Conservation (phyloP, 2,329 filamentous ascomycete genomes). For the Decorospora gaudefroyi region DNA sequence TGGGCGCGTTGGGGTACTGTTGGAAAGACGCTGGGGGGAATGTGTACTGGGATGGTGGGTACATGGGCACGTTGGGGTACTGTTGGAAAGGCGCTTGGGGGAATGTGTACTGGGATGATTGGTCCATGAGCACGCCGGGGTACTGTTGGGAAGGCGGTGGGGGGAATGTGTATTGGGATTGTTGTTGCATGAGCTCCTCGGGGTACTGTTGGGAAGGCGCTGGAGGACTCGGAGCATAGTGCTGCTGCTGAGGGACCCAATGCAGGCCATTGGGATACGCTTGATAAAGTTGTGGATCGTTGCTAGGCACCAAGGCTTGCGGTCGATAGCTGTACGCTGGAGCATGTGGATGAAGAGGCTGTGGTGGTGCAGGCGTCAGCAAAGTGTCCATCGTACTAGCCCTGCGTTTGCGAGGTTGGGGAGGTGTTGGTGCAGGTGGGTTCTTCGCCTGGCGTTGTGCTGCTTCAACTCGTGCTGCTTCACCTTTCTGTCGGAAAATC, state of each 20-base stretch:
- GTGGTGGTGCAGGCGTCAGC: background rate
- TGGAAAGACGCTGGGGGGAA: background rate
- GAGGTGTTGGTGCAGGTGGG: background rate
- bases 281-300: background rate
- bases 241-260: background rate
- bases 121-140: background rate
- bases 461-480: background rate
- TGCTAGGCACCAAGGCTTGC: background rate
- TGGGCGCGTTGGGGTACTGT: background rate
- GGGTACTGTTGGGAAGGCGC: background rate
- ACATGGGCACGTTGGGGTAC: background rate
- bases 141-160: background rate
- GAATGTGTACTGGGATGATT: too few relatives aligned
- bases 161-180: background rate
- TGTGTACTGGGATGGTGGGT: too few relatives aligned
- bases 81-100: background rate
- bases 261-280: background rate
- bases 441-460: background rate
- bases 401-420: conserved; percentile 1
- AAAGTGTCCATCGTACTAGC: background rate
- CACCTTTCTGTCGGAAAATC: conserved; percentile 1
- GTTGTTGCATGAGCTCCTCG: background rate
- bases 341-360: background rate
- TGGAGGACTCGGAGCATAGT: background rate
- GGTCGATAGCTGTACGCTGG: background rate